These are phyloP conservation scores for Pestalotiopsis sp. DNA, from an alignment of 2,329 filamentous ascomycete species.

Conservation along the genomic window DNA sequence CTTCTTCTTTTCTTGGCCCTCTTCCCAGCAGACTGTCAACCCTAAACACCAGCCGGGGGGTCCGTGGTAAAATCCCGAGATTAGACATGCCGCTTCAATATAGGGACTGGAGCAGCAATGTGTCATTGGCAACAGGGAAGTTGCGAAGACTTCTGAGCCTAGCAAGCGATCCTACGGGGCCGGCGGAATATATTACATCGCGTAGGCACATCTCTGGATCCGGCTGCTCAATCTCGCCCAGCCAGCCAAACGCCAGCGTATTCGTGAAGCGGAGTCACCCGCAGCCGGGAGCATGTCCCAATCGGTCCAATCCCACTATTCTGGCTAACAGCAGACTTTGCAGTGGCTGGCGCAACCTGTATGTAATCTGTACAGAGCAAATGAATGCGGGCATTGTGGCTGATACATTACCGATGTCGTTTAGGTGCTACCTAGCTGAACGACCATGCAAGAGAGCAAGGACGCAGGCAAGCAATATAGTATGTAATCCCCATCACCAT, in stretches of 20 bases:
- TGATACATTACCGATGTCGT: neutral
- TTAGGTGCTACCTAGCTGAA: neutral
- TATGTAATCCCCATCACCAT: neutral
- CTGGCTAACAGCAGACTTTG: neutral
- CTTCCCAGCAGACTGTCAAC: neutral
- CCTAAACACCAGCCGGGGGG: neutral
- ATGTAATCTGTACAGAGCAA: neutral
- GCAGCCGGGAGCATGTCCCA: neutral
- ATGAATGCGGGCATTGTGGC: neutral
- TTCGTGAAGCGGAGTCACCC: neutral
- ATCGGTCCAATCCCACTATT: neutral
- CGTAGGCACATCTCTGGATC: constrained; percentile 4
- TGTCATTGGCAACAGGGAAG: constrained; percentile 1
- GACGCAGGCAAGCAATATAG: neutral
- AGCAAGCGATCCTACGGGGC: constrained; percentile 1
- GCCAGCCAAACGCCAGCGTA: neutral
- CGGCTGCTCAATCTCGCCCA: constrained; percentile 7
- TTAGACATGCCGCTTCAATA: neutral
- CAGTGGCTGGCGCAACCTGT: neutral
- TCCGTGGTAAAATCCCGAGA: neutral
- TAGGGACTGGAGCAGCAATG: neutral
- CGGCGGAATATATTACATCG: constrained; percentile 8
- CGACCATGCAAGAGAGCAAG: neutral
- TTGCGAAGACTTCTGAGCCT: neutral
- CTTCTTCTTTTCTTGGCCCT: neutral